phyloP scores from a whole-genome alignment of 148 eudicot species.

The Pharnaceum exiguum region DNA sequence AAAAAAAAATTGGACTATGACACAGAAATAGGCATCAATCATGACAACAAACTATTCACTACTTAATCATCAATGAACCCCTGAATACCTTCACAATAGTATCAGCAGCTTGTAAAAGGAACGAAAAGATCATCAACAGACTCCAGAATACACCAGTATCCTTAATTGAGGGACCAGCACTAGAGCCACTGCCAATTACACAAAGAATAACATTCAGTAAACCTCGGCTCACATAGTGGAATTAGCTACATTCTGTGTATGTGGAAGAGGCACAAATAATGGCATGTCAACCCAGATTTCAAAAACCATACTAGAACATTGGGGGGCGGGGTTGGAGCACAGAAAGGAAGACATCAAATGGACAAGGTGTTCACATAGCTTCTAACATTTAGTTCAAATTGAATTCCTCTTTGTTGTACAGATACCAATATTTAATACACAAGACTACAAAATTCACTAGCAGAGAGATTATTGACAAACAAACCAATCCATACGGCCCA shows the following conservation, averaged over 20 bases:
- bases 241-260: background rate
- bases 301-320: background rate
- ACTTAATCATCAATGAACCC: background rate
- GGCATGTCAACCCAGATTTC: no score
- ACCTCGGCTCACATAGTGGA: no score
- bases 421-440: no score
- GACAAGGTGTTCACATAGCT: background rate
- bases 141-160: slow-evolving; percentile 85
- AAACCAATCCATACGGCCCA: no score
- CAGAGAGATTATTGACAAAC: no score
- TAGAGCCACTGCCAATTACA: slow-evolving; percentile 71
- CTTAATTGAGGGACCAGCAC: slow-evolving; percentile 66
- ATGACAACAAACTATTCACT: background rate
- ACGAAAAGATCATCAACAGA: slow-evolving; percentile 78
- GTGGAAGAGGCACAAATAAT: no score
- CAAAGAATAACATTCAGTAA: no score
- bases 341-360: background rate
- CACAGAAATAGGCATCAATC: background rate
- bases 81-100: slow-evolving; percentile 69
- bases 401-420: no score
- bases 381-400: no score
- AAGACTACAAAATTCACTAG: no score
- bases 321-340: background rate
- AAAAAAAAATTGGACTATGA: no score
- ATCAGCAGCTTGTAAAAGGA: slow-evolving; percentile 92